A percentile compares a stretch with the other conserved stretches of the same genome.
phyloP scores from a whole-genome alignment of 2,329 filamentous ascomycete species.

The Grosmannia clavigera region DNA sequence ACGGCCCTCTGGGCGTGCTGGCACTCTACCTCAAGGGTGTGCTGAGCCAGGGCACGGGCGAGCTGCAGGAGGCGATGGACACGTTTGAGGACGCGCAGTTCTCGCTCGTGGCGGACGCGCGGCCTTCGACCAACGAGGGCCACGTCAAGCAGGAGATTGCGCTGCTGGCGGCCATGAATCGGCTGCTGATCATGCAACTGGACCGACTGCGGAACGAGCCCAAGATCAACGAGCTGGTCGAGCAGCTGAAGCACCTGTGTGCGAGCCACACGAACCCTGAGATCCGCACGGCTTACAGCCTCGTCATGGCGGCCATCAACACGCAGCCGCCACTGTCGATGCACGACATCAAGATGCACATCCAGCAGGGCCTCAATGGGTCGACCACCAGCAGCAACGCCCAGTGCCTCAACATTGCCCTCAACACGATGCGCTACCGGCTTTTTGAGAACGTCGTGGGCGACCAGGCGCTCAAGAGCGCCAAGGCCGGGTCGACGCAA shows the following conservation, averaged over 20 bases:
- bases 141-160: slow-evolving; percentile 46
- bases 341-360: slow-evolving; percentile 64
- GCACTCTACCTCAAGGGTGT: slow-evolving; percentile 62
- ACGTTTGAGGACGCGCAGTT: slow-evolving; percentile 55
- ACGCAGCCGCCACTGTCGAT: slow-evolving; percentile 53
- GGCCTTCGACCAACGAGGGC: slow-evolving; percentile 22
- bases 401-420: slow-evolving; percentile 68
- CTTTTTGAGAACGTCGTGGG: slow-evolving; percentile 77
- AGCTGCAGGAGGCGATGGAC: slow-evolving; percentile 53
- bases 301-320: slow-evolving; percentile 57
- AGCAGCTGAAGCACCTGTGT: slow-evolving; percentile 56
- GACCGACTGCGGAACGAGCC: slow-evolving; percentile 42
- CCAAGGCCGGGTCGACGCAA: slow-evolving; percentile 54
- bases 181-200: slow-evolving; percentile 60
- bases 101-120: slow-evolving; percentile 26
- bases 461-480: slow-evolving; percentile 66
- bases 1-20: slow-evolving; percentile 38
- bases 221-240: slow-evolving; percentile 47
- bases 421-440: slow-evolving; percentile 73
- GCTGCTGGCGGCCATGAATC: slow-evolving; percentile 55
- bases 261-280: slow-evolving; percentile 58
- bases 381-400: slow-evolving; percentile 60
- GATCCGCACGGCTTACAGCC: slow-evolving; percentile 64
- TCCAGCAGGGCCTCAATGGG: slow-evolving; percentile 59
- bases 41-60: slow-evolving; percentile 64